Base-by-base conservation (phyloP, 129 eudicot genomes). In the Flaveria trinervia region DNA sequence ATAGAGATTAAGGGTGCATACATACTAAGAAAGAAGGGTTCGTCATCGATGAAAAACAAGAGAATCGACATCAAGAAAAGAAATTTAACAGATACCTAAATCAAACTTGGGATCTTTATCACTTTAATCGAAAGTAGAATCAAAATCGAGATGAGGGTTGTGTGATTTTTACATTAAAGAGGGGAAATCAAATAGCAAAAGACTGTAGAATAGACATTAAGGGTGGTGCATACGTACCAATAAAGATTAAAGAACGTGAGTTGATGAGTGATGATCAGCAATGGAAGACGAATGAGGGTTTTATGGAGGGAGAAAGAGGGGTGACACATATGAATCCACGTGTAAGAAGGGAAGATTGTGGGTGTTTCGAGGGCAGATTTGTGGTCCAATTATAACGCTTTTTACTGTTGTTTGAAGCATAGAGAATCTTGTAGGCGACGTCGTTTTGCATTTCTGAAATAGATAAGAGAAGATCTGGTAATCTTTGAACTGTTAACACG, bases 291-390 rank as follows among this genome's bases (percentile, higher is more conserved):
- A 23, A 18, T 7, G 7, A 45, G 15, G 82, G 64, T 48, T 70
- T 69, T 70, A 61, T 78, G 26, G 61, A 26, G 70, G 25, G 50
- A 77, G 46, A 66, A 9, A 52, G 43, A 68, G 1, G 65, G 61
- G 73, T 54, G 75, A 78, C 82, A 78, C 76, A 75, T 70, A 60
- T 70, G 70, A 46, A 18, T 71, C 71, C 82, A 78, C 77, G 82
- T 78, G 77, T 70, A 70, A 70, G 71, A 2, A 45, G 22, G 45
- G 71, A 78, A 70, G 71, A 18, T 33, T 78, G 64, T 69, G 60
- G 62, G 77, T 18, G 20, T 64, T 65, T 26, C 44, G n/a, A 25
- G 69, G 54, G 6, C 17, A 50, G 18, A 0, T 54, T 78, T 70
- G 64, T 59, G 77, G 82, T 78, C 82, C 71, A 78, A 57, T 78